Percentiles rank a stretch among this genome's conserved stretches.
Evolutionary conservation across 352 stramenopile species (phyloP).

Genomic region (Globisporangium middletonii): DNA sequence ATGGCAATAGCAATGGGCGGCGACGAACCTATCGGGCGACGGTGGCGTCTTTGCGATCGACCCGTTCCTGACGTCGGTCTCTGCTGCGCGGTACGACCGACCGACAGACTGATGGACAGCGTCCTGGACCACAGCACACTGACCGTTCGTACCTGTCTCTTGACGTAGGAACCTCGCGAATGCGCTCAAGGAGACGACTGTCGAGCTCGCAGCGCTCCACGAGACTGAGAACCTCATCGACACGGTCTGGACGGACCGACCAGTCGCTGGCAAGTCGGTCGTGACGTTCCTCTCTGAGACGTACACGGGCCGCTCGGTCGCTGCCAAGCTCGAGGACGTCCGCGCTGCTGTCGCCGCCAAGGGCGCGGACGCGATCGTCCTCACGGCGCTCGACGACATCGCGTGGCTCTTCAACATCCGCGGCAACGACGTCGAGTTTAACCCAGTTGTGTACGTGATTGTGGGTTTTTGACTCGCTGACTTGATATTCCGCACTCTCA

Average conservation of each 20-base stretch:
- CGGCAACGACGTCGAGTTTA: conserved; percentile 95
- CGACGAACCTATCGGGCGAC: conserved; percentile 49
- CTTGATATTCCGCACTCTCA: background rate
- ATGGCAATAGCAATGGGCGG: conserved; percentile 49
- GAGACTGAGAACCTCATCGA: conserved; percentile 94
- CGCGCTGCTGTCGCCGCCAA: conserved; percentile 85
- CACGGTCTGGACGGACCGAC: conserved; percentile 89
- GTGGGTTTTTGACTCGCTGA: background rate
- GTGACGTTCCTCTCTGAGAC: conserved; percentile 91
- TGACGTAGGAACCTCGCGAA: conserved; percentile 46
- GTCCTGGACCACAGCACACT: background rate
- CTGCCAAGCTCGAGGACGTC: conserved; percentile 86
- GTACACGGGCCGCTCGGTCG: conserved; percentile 89
- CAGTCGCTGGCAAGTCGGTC: conserved; percentile 55
- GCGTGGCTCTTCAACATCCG: conserved; percentile 98
- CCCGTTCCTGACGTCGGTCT: conserved; percentile 91
- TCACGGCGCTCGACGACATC: conserved; percentile 96
- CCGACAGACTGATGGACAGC: background rate
- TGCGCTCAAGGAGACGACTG: conserved; percentile 57
- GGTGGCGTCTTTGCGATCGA: conserved; percentile 92
- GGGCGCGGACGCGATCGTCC: conserved; percentile 89
- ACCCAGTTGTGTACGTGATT: conserved; percentile 93
- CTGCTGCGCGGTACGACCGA: conserved; percentile 49
- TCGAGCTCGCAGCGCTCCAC: conserved; percentile 70
- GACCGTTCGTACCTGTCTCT: background rate